Conservation (phyloP, 768 basidiomycete genomes). For the Hygrocybe coccinea region DNA sequence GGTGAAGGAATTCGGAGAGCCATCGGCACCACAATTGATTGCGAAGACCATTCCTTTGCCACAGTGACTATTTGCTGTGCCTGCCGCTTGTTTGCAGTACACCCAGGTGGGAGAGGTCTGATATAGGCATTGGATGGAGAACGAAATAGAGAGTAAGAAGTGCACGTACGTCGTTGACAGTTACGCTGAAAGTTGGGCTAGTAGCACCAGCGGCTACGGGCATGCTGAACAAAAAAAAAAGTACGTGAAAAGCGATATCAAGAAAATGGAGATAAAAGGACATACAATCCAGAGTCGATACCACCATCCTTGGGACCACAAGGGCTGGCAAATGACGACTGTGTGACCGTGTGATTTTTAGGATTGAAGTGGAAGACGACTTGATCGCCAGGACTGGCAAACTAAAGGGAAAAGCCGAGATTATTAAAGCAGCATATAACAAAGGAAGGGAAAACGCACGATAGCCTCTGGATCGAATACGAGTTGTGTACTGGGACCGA, state of each 20-base stretch:
- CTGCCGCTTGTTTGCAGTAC: conserved; percentile 50
- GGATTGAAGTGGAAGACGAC: conserved; percentile 45
- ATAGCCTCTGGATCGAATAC: conserved; percentile 50
- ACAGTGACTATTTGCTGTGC: conserved; percentile 52
- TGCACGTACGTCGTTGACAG: conserved; percentile 46
- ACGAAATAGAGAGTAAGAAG: background rate
- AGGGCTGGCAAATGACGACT: conserved; percentile 34
- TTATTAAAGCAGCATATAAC: background rate
- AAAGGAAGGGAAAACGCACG: conserved; percentile 29
- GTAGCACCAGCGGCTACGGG: conserved; percentile 41
- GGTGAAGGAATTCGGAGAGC: conserved; percentile 53
- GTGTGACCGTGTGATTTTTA: conserved; percentile 48
- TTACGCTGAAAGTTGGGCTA: conserved; percentile 48
- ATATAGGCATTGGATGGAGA: conserved; percentile 1
- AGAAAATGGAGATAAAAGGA: background rate
- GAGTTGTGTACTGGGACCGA: conserved; percentile 37
- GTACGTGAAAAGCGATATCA: conserved; percentile 7
- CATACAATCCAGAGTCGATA: conserved; percentile 46
- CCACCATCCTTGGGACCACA: conserved; percentile 39
- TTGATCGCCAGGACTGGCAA: conserved; percentile 45
- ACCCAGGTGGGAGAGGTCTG: conserved; percentile 58
- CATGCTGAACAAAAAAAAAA: conserved; percentile 29
- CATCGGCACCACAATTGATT: conserved; percentile 55
- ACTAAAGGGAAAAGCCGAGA: background rate
- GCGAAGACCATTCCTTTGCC: conserved; percentile 65